Conservation (phyloP, 768 basidiomycete genomes). For the Russula emetica region DNA sequence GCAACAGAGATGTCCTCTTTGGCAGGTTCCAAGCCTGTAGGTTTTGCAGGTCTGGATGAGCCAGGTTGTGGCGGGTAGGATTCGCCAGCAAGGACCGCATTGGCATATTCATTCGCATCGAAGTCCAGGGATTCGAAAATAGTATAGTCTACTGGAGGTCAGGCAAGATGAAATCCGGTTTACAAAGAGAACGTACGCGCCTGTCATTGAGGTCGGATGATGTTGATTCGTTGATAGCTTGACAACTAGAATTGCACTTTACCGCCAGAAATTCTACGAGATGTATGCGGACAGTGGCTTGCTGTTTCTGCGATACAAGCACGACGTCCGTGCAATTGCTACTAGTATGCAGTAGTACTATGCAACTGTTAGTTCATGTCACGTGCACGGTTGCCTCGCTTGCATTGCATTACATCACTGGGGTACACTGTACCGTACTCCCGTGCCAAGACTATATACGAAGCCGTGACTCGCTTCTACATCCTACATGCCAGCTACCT, state of each 20-base stretch:
- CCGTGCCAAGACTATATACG: too few relatives aligned
- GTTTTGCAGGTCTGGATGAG: conserved; percentile 33
- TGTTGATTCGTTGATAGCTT: neutral
- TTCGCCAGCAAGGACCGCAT: conserved; percentile 82
- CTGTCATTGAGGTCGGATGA: conserved; percentile 20
- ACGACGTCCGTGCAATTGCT: neutral
- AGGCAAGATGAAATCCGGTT: conserved; percentile 8
- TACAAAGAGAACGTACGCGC: conserved; percentile 22
- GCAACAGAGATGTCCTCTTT: conserved; percentile 89
- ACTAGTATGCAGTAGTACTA: too few relatives aligned
- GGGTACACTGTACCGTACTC: too few relatives aligned
- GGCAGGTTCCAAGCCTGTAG: conserved; percentile 47
- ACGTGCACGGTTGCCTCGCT: neutral
- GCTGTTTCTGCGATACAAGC: neutral
- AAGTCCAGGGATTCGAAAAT: conserved; percentile 73
- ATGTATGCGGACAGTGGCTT: neutral
- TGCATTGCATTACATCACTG: too few relatives aligned
- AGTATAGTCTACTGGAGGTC: conserved; percentile 52
- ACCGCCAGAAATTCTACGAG: neutral
- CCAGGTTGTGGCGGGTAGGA: conserved; percentile 52
- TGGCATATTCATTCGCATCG: conserved; percentile 87
- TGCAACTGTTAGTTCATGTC: neutral
- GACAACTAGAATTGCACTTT: neutral
- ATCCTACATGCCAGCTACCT: neutral
- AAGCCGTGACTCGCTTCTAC: neutral